These are phyloP conservation scores for Calycina herbarum DNA, from an alignment of 2,329 filamentous ascomycete species.

Conservation along the genomic window DNA sequence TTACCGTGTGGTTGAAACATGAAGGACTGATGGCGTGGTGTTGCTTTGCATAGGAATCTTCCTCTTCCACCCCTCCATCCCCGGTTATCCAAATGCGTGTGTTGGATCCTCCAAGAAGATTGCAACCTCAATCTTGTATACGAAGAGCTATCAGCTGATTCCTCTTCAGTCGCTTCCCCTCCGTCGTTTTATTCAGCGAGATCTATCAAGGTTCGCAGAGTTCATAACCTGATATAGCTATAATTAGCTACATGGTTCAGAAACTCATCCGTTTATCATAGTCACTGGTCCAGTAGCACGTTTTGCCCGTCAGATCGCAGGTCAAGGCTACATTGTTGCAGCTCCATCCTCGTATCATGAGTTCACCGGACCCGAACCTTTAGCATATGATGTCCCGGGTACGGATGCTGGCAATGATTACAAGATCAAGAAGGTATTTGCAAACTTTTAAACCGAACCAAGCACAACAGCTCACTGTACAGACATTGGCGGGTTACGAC, in stretches of 20 bases:
- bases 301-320: constrained; percentile 88
- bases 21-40: neutral
- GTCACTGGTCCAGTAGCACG: constrained; percentile 88
- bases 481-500: constrained; percentile 85
- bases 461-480: neutral
- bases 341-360: constrained; percentile 92
- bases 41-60: constrained; percentile 68
- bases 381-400: constrained; percentile 83
- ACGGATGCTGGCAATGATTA: constrained; percentile 85
- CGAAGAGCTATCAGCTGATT: constrained; percentile 13
- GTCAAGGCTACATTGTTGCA: constrained; percentile 90
- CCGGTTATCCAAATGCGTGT: constrained; percentile 83
- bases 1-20: constrained; percentile 10
- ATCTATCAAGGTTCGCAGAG: constrained; percentile 81
- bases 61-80: constrained; percentile 81
- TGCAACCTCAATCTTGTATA: neutral
- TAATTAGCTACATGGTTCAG: neutral
- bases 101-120: constrained; percentile 27
- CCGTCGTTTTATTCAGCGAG: constrained; percentile 86
- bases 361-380: constrained; percentile 79
- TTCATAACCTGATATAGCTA: neutral
- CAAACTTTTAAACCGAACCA: neutral
- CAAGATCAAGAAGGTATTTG: constrained; percentile 71
- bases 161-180: constrained; percentile 68
- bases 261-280: constrained; percentile 38